Base-by-base conservation (phyloP, 2,329 filamentous ascomycete species). In the Penicillium sp. region DNA sequence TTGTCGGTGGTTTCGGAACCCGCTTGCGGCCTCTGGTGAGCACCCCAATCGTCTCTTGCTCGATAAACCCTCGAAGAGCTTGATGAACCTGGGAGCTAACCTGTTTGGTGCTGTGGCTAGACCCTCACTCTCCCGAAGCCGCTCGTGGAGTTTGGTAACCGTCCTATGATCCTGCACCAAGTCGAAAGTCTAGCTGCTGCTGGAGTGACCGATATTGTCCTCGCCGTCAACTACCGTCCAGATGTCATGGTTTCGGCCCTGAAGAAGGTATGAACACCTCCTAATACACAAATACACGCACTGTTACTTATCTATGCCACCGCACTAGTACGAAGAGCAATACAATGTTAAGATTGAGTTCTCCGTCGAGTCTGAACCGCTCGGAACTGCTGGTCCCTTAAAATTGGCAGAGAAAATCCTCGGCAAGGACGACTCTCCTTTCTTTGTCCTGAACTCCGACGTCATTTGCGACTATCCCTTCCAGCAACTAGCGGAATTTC, bases 401-500 rank as follows among this genome's bases (percentile, higher is more conserved):
- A 99, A 98, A 85, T 88, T 99, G 66, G 94, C 94, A 63, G 94
- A 97, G 82, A 87, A 90, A 76, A 93, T 94, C 71, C 87, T 99
- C 59, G 91, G 87, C 76, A 98, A 98, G 83, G 93, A 97, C 77
- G 91, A 97, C 78, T 84, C 87, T 26, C 95, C 95, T 59, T 98
- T 98, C 85, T 98, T 99, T 80, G 95, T 99, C 58, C 89, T 99
- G 72, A 99, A 99, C 86, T 96, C 93, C 58, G 94, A 99, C 76
- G 90, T 99, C 75, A 98, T 96, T 78, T 99, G 94, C 87, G 93
- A 98, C 71, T 98, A 94, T 79, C 95, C 94, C 60, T 97, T 99
- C 84, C 84, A 91, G 78, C 86, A 96, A 72, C 88, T 98, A 56
- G 91, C 91, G 64, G 88, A 89, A 21, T 98, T 97, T 87, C 95